Evolutionary conservation across 2,329 filamentous ascomycete species (phyloP).

Genomic region (Aphanoascus verrucosus): DNA sequence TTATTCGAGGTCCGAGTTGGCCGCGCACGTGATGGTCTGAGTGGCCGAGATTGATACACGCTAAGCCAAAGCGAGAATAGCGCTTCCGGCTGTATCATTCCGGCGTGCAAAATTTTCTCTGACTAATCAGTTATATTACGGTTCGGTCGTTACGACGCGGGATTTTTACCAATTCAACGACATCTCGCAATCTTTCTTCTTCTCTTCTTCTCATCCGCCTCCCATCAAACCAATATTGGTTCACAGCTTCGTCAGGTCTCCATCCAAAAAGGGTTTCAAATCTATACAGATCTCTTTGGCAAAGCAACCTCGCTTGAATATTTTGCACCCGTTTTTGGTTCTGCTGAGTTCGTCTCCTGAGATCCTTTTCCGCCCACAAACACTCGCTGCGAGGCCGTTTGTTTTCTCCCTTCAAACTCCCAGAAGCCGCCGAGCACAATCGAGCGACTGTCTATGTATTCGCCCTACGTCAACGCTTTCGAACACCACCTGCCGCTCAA

Average conservation of each 20-base stretch:
- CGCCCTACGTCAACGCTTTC: conserved; percentile 89
- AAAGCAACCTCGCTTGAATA: not conserved
- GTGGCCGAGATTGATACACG: no score
- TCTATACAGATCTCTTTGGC: not conserved
- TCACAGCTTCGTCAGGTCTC: not conserved
- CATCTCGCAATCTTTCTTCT: conserved; percentile 10
- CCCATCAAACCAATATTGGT: conserved; percentile 6
- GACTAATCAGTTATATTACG: not conserved
- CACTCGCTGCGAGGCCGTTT: conserved; percentile 5
- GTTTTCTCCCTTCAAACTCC: conserved; percentile 23
- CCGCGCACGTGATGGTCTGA: no score
- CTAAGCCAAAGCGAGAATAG: no score
- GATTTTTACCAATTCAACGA: not conserved
- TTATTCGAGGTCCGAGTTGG: no score
- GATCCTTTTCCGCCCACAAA: not conserved
- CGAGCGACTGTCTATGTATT: conserved; percentile 84
- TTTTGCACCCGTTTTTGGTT: not conserved
- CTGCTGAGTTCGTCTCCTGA: not conserved
- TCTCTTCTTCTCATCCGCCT: conserved; percentile 19
- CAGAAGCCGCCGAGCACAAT: conserved; percentile 28
- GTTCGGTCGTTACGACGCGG: not conserved
- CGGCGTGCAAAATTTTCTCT: no score
- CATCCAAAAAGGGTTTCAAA: not conserved
- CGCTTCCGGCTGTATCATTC: no score
- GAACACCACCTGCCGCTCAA: conserved; percentile 86